Conservation (phyloP, 1,284 basidiomycete genomes). For the Psilocybe mexicana region DNA sequence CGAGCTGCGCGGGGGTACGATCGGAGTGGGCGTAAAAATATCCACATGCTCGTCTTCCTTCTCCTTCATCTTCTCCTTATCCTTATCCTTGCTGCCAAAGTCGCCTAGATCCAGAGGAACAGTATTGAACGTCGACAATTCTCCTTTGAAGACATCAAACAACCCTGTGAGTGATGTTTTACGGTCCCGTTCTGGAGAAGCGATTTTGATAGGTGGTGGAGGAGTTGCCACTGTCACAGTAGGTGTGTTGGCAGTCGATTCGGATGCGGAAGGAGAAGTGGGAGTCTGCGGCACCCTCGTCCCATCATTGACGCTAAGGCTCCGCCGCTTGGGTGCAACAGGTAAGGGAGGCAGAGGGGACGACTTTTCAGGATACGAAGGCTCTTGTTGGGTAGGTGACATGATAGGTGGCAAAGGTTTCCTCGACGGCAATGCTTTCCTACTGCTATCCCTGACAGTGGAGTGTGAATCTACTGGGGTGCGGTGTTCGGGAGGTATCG, state of each 20-base stretch:
- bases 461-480: conserved; percentile 51
- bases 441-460: conserved; percentile 31
- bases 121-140: conserved; percentile 64
- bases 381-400: conserved; percentile 51
- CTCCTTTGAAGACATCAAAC: conserved; percentile 68
- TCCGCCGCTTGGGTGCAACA: conserved; percentile 57
- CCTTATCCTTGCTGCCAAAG: conserved; percentile 43
- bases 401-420: conserved; percentile 69
- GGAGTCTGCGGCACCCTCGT: conserved; percentile 14
- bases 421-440: conserved; percentile 27
- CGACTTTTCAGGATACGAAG: conserved; percentile 54
- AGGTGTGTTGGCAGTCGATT: background rate
- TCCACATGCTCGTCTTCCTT: conserved; percentile 3
- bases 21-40: conserved; percentile 31
- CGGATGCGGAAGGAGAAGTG: background rate
- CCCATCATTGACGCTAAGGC: conserved; percentile 69
- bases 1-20: conserved; percentile 57
- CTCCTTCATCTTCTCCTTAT: too few species aligned
- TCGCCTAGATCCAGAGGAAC: conserved; percentile 62
- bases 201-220: background rate
- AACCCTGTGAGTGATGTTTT: conserved; percentile 53
- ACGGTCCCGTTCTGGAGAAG: conserved; percentile 16
- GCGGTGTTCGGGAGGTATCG: conserved; percentile 55
- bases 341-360: conserved; percentile 36
- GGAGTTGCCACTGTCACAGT: background rate